Conservation (phyloP, 108 stramenopile species). For the Seminavis robusta region DNA sequence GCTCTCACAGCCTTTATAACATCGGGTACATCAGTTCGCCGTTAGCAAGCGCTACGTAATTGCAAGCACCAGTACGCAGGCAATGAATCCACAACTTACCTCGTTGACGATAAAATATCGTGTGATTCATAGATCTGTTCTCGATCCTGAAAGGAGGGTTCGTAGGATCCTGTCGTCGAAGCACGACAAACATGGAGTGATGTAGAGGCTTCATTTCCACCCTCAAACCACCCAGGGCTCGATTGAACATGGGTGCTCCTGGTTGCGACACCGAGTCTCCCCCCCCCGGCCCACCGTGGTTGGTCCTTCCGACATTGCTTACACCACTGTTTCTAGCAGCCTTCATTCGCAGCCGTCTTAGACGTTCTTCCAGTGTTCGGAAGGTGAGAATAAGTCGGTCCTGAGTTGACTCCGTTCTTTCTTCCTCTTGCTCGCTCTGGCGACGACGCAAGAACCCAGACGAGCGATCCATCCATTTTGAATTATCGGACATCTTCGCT, state of each 20-base stretch:
- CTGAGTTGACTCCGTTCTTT: background rate
- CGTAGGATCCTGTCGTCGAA: slow-evolving; percentile 43
- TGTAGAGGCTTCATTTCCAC: slow-evolving; percentile 86
- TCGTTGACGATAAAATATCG: slow-evolving; percentile 81
- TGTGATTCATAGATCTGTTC: slow-evolving; percentile 68
- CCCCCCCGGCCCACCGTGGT: slow-evolving; percentile 1
- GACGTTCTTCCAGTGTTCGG: slow-evolving; percentile 85
- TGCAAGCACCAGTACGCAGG: no score
- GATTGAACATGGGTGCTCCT: no score
- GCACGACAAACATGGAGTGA: slow-evolving; percentile 77
- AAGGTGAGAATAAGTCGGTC: slow-evolving; percentile 67
- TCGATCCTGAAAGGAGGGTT: slow-evolving; percentile 81
- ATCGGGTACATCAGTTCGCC: no score
- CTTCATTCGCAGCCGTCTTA: slow-evolving; percentile 68
- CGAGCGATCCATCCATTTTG: background rate
- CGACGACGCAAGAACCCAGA: background rate
- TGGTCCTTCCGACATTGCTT: background rate
- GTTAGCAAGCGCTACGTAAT: no score
- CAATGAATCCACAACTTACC: no score
- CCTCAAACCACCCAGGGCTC: slow-evolving; percentile 24
- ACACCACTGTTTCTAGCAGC: slow-evolving; percentile 19
- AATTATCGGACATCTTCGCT: background rate
- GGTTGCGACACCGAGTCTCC: no score
- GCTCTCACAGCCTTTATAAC: slow-evolving; percentile 56
- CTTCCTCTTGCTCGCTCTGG: background rate